Percentiles rank a stretch among this genome's conserved stretches.
phyloP scores from a whole-genome alignment of 768 basidiomycete genomes.

The Harrya chromipes region DNA sequence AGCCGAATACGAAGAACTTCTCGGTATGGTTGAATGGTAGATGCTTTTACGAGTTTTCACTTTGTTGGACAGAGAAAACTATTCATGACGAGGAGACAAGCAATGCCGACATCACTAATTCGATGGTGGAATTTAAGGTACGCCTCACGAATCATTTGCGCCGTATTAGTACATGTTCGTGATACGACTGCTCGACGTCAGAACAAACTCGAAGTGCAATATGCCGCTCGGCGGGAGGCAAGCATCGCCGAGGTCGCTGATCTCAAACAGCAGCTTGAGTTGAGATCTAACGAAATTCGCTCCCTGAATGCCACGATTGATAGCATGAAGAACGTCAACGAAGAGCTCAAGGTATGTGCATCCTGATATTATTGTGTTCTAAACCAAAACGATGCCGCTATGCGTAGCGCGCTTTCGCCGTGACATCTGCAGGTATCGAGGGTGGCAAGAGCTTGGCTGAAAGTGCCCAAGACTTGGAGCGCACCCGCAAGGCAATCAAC shows the following conservation, averaged over 20 bases:
- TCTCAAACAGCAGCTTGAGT: slow-evolving; percentile 87
- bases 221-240: slow-evolving; percentile 88
- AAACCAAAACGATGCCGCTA: background rate
- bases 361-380: slow-evolving; percentile 4
- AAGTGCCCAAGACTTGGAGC: slow-evolving; percentile 95
- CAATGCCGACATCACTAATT: slow-evolving; percentile 77
- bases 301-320: slow-evolving; percentile 84
- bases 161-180: background rate
- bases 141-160: slow-evolving; percentile 6
- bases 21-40: slow-evolving; percentile 54
- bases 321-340: slow-evolving; percentile 92
- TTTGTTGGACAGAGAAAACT: slow-evolving; percentile 68
- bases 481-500: slow-evolving; percentile 94
- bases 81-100: slow-evolving; percentile 86
- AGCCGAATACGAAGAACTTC: slow-evolving; percentile 93
- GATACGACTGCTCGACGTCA: slow-evolving; percentile 30
- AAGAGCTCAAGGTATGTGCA: slow-evolving; percentile 88
- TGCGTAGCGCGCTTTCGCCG: slow-evolving; percentile 88
- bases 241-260: slow-evolving; percentile 81
- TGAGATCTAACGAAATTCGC: slow-evolving; percentile 79
- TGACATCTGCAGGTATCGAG: slow-evolving; percentile 95
- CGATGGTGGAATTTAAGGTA: slow-evolving; percentile 90
- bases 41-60: slow-evolving; percentile 2
- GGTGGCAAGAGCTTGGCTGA: slow-evolving; percentile 96
- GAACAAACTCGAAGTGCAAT: slow-evolving; percentile 94